These are phyloP conservation scores for Globisporangium apiculatum DNA, from an alignment of 352 stramenopile genomes.

Conservation along the genomic window DNA sequence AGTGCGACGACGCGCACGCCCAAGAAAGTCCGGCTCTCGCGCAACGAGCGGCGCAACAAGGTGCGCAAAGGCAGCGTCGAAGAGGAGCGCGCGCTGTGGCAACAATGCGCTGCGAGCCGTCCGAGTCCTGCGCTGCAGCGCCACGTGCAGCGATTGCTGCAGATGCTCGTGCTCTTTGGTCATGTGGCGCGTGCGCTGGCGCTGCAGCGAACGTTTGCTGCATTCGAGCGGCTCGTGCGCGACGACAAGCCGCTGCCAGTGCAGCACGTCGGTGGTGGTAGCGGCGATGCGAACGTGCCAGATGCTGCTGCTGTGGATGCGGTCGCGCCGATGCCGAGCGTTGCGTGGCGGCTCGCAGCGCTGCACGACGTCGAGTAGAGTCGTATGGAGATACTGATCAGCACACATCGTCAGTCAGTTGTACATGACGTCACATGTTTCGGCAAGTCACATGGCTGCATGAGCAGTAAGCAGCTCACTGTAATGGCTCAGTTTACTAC, in stretches of 20 bases:
- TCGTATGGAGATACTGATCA: no score
- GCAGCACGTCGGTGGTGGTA: not conserved
- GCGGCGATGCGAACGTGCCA: not conserved
- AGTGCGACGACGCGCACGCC: slow-evolving; percentile 10
- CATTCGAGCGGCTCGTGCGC: slow-evolving; percentile 29
- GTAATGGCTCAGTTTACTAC: no score
- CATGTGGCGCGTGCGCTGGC: slow-evolving; percentile 27
- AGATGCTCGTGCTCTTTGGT: slow-evolving; percentile 51
- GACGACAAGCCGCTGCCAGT: slow-evolving; percentile 16
- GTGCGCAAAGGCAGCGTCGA: slow-evolving; percentile 68
- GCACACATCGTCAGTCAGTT: no score
- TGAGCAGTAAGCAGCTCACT: no score
- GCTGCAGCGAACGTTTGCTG: slow-evolving; percentile 33
- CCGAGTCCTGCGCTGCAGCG: slow-evolving; percentile 28
- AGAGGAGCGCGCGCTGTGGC: slow-evolving; percentile 52
- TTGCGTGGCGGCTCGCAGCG: slow-evolving; percentile 9
- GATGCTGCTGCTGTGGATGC: not conserved
- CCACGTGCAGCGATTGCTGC: slow-evolving; percentile 32
- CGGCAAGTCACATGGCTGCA: no score
- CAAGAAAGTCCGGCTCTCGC: slow-evolving; percentile 38
- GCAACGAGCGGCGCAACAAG: slow-evolving; percentile 46
- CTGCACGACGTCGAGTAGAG: not conserved
- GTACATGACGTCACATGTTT: not conserved
- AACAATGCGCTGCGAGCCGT: slow-evolving; percentile 32
- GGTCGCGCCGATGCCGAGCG: not conserved